A percentile compares a stretch with the other conserved stretches of the same genome.
Conservation (phyloP, 352 stramenopile genomes). For the Saprolegnia parasitica region DNA sequence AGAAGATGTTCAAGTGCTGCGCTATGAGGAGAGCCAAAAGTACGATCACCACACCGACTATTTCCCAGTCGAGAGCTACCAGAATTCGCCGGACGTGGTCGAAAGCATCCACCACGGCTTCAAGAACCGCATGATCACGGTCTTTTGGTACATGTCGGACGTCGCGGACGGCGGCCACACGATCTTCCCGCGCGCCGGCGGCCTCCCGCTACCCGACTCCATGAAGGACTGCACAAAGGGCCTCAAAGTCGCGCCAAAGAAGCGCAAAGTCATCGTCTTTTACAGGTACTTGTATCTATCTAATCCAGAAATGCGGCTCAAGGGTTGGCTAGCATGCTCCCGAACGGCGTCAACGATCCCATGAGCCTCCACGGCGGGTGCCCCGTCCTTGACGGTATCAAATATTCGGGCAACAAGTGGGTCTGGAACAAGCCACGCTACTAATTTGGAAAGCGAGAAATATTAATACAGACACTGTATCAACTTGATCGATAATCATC, state of each 20-base stretch:
- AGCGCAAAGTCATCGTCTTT: constrained; percentile 75
- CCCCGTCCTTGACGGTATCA: constrained; percentile 91
- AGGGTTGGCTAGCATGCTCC: not conserved
- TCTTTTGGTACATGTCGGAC: constrained; percentile 86
- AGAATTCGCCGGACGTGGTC: constrained; percentile 42
- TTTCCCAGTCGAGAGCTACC: constrained; percentile 43
- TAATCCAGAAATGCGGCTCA: not conserved
- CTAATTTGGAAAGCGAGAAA: not conserved
- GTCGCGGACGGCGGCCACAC: constrained; percentile 64
- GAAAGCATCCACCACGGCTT: constrained; percentile 54
- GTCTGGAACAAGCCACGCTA: constrained; percentile 92
- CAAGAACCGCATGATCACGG: constrained; percentile 82
- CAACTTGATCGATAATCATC: too few relatives aligned
- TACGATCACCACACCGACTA: constrained; percentile 75
- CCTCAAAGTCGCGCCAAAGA: constrained; percentile 55
- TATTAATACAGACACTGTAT: too few relatives aligned
- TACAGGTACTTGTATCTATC: too few relatives aligned
- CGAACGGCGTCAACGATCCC: constrained; percentile 46
- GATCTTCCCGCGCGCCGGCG: constrained; percentile 59
- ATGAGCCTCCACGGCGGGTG: constrained; percentile 90
- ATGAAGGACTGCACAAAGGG: constrained; percentile 63
- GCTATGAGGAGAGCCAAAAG: constrained; percentile 66
- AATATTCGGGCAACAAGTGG: constrained; percentile 93
- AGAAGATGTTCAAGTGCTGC: constrained; percentile 65
- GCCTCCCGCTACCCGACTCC: constrained; percentile 37